A percentile compares a stretch with the other conserved stretches of the same genome.
These are phyloP conservation scores for Blakeslea trispora DNA, from an alignment of 371 early-diverging fungal genomes.

Conservation along the genomic window DNA sequence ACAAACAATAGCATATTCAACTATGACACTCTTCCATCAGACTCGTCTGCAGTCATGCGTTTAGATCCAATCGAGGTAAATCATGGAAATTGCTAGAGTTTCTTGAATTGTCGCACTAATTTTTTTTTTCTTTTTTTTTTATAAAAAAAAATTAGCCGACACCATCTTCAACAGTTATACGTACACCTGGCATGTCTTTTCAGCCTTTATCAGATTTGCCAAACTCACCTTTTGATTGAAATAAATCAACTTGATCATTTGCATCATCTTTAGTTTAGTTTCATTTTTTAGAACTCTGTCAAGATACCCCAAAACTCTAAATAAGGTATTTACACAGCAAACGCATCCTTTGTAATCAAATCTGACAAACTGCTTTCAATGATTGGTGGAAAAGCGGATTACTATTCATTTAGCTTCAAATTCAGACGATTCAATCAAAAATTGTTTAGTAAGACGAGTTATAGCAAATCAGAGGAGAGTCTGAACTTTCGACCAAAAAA, in stretches of 20 bases:
- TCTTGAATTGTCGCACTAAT: not conserved
- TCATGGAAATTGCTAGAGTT: slow-evolving; percentile 6
- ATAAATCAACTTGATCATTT: too few relatives aligned
- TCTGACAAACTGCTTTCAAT: not conserved
- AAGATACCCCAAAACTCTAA: too few relatives aligned
- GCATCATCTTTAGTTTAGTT: too few relatives aligned
- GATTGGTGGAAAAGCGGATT: slow-evolving; percentile 6
- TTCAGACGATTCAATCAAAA: not conserved
- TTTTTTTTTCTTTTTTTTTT: too few relatives aligned
- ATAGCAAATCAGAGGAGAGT: slow-evolving; percentile 11
- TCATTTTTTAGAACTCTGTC: too few relatives aligned
- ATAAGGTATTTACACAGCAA: too few relatives aligned
- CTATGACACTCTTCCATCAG: too few relatives aligned
- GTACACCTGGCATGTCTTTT: not conserved
- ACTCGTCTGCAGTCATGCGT: not conserved
- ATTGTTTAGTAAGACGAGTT: slow-evolving; percentile 3
- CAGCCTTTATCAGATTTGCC: not conserved
- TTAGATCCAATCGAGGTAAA: slow-evolving; percentile 1
- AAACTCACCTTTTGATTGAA: not conserved
- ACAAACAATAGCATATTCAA: slow-evolving; percentile 11
- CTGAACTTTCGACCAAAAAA: not conserved
- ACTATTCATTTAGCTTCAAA: slow-evolving; percentile 15
- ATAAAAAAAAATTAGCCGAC: not conserved
- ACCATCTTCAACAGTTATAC: not conserved
- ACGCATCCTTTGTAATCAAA: too few relatives aligned